Evolutionary conservation across 2,329 filamentous ascomycete species (phyloP).

Genomic region (Erysiphe neolycopersici): DNA sequence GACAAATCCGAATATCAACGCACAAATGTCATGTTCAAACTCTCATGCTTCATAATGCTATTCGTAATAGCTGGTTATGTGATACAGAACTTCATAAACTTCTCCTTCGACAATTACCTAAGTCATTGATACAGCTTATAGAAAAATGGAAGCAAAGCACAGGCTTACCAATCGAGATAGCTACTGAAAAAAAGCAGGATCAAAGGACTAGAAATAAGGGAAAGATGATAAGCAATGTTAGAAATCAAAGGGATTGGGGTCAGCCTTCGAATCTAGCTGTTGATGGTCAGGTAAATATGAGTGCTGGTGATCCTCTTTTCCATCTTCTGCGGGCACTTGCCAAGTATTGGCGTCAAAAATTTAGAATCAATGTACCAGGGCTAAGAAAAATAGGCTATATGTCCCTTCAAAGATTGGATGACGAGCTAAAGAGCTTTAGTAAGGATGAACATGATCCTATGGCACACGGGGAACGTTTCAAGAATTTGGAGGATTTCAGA

Average conservation of each 20-base stretch:
- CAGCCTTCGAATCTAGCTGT: slow-evolving; percentile 41
- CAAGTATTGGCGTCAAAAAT: slow-evolving; percentile 71
- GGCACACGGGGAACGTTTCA: slow-evolving; percentile 51
- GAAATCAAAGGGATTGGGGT: slow-evolving; percentile 41
- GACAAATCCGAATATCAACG: slow-evolving; percentile 47
- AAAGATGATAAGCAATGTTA: slow-evolving; percentile 16
- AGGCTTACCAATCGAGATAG: slow-evolving; percentile 24
- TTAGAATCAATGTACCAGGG: slow-evolving; percentile 49
- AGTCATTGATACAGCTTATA: slow-evolving; percentile 33
- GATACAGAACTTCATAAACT: slow-evolving; percentile 50
- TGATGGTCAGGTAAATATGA: slow-evolving; percentile 46
- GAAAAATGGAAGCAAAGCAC: slow-evolving; percentile 46
- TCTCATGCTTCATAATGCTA: slow-evolving; percentile 68
- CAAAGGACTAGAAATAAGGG: slow-evolving; percentile 15
- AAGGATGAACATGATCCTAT: slow-evolving; percentile 32
- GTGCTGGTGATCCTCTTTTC: slow-evolving; percentile 56
- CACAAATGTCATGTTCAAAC: slow-evolving; percentile 77
- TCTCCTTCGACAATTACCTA: slow-evolving; percentile 45
- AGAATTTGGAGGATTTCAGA: slow-evolving; percentile 39
- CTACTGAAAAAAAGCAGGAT: slow-evolving; percentile 12
- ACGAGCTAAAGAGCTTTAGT: slow-evolving; percentile 44
- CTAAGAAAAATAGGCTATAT: slow-evolving; percentile 80
- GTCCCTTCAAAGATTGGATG: slow-evolving; percentile 43
- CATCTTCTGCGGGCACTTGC: slow-evolving; percentile 50
- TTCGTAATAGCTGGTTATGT: slow-evolving; percentile 64